Base-by-base conservation (phyloP, 768 basidiomycete genomes). In the Russula dissimulans region DNA sequence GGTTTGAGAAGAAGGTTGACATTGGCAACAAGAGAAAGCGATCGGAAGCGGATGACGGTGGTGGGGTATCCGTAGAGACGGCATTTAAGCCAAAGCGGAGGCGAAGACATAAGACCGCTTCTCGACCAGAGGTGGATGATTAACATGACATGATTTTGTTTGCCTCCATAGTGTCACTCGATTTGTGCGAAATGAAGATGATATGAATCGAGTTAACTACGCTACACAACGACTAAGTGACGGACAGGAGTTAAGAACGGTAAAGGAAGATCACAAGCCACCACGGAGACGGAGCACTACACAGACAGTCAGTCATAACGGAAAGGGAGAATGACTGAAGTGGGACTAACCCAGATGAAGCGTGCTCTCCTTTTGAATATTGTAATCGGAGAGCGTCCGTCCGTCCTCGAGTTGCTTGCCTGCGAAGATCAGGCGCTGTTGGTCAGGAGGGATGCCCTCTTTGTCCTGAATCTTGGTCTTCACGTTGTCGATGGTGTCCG, bases 381-480 rank as follows among this genome's bases (percentile, higher is more conserved):
- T 87, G 69, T 88, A 88, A 56, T 89, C 85, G 64, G 78, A 77
- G 4, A 94, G 79, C 0, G 93, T 97, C 50, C 94, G 87, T 3
- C 94, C 94, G 58, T 97, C 94, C 71, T 95, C 94, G 11, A 95
- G 76, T 69, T 95, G 93, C 77, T 95, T 95, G 48, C 93, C 94
- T 47, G 93, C 93, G 65, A 95, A 95, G 71, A 89, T 92, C 48
- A 94, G 76, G 46, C 92, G 87, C 68, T 95, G 93, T 69, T 94
- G 91, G 66, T 93, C 87, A 3, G 88, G 85, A 41, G 87, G 87
- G 34, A 89, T 90, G 0, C 88, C 89, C 62, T 89, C 88, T 73
- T 87, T 89, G 69, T 90, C 87, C 65, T 88, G 87, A 18, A 89
- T 89, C 76, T 87, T 87, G 3, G 85, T 79, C 71, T 86, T 87